Percentiles rank a stretch among this genome's conserved stretches.
These are phyloP conservation scores for Brassica balearica DNA, from an alignment of 441 rosid genomes.

Conservation along the genomic window DNA sequence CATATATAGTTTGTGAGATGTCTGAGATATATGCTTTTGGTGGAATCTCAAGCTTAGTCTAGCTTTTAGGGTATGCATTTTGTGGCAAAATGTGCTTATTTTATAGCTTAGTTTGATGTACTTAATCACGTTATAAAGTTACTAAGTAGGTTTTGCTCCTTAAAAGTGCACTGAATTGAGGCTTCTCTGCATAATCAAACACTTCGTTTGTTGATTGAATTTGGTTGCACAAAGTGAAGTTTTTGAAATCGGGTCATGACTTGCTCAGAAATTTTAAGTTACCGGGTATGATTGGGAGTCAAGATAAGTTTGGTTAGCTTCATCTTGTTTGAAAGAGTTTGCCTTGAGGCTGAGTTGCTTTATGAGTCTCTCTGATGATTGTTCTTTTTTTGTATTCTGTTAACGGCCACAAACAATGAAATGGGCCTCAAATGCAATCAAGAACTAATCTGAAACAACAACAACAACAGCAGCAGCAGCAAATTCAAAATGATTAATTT, in stretches of 20 bases:
- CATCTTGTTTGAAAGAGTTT: background rate
- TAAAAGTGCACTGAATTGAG: background rate
- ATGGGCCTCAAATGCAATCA: slow-evolving; percentile 16
- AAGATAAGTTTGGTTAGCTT: background rate
- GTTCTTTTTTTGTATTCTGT: background rate
- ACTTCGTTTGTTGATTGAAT: background rate
- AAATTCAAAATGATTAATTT: background rate
- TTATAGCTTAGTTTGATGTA: slow-evolving; percentile 9
- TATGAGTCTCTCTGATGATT: background rate
- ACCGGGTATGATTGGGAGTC: too few relatives aligned
- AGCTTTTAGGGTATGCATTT: slow-evolving; percentile 17
- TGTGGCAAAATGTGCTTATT: slow-evolving; percentile 12
- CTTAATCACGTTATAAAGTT: background rate
- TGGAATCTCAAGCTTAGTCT: slow-evolving; percentile 22
- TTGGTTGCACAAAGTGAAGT: slow-evolving; percentile 1
- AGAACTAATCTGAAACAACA: background rate
- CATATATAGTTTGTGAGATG: slow-evolving; percentile 15
- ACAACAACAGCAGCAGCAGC: too few relatives aligned
- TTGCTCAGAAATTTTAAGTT: background rate
- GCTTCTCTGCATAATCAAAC: background rate
- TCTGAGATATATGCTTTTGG: slow-evolving; percentile 25
- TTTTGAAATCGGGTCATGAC: background rate
- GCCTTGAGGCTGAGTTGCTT: background rate
- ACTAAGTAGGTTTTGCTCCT: background rate
- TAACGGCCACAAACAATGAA: slow-evolving; percentile 4